Conservation (phyloP, 1,139 yeast species). For the Sugiyamaella castrensis region DNA sequence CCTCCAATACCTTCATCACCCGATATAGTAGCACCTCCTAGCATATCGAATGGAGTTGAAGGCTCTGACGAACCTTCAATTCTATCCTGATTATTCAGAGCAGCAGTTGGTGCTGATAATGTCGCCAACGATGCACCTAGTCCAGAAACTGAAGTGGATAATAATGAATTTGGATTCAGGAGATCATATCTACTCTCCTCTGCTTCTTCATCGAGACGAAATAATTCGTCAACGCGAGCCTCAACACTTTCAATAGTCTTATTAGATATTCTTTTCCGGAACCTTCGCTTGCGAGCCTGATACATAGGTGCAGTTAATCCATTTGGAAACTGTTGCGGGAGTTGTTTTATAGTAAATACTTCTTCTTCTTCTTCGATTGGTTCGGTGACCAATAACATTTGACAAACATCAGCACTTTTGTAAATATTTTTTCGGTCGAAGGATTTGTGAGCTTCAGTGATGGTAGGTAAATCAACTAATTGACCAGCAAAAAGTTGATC, state of each 20-base stretch:
- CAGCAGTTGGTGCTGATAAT: background rate
- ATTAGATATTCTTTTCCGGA: constrained; percentile 49
- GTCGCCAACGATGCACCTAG: constrained; percentile 10
- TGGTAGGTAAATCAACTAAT: constrained; percentile 83
- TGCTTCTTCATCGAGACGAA: constrained; percentile 77
- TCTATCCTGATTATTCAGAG: background rate
- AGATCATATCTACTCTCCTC: constrained; percentile 78
- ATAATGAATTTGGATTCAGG: constrained; percentile 47
- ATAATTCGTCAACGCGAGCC: constrained; percentile 69
- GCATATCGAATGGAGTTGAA: constrained; percentile 35
- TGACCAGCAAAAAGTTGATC: constrained; percentile 74
- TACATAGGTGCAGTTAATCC: constrained; percentile 80
- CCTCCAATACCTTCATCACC: constrained; percentile 29
- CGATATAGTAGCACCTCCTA: constrained; percentile 23
- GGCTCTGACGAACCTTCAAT: constrained; percentile 22
- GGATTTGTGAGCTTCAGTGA: constrained; percentile 84
- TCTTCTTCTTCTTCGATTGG: constrained; percentile 57
- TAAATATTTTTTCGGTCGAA: constrained; percentile 85
- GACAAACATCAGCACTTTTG: constrained; percentile 83
- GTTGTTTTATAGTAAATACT: constrained; percentile 34
- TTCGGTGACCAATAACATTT: constrained; percentile 74
- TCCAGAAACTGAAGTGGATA: background rate
- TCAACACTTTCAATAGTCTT: constrained; percentile 64
- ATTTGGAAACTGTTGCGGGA: constrained; percentile 49
- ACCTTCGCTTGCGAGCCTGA: constrained; percentile 53